phyloP scores from a whole-genome alignment of 306 rosid species.

The Cucurbita ficifolia region DNA sequence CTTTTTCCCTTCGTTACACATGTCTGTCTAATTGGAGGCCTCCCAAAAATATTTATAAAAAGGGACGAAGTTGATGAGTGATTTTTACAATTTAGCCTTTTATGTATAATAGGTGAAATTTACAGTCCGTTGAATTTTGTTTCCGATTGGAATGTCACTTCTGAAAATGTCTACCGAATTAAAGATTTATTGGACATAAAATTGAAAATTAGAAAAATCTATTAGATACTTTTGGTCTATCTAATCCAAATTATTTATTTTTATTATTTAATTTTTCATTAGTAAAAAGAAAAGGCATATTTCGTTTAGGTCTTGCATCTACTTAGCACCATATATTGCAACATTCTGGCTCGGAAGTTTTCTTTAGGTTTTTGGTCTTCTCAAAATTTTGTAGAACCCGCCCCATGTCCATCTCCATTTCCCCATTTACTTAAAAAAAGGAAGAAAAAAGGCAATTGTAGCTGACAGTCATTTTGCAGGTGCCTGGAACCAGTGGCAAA shows the following conservation, averaged over 20 bases:
- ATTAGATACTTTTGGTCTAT: not conserved
- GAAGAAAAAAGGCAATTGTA: not conserved
- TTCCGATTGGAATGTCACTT: not conserved
- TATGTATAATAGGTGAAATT: too few relatives aligned
- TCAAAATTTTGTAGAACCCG: not conserved
- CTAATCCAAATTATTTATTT: not conserved
- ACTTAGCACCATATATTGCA: not conserved
- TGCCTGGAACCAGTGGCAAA: slow-evolving; percentile 33
- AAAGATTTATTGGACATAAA: not conserved
- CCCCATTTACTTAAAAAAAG: not conserved
- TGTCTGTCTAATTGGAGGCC: not conserved
- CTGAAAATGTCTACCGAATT: not conserved
- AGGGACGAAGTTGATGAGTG: too few relatives aligned
- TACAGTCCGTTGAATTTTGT: not conserved
- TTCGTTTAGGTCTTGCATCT: not conserved
- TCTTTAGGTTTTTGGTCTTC: not conserved
- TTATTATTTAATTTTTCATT: not conserved
- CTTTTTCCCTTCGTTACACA: not conserved
- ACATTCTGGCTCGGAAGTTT: not conserved
- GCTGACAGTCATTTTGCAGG: slow-evolving; percentile 32
- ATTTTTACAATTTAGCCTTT: too few relatives aligned
- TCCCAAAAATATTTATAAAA: too few relatives aligned
- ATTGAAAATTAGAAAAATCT: not conserved
- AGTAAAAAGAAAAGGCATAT: not conserved
- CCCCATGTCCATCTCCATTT: not conserved